Conservation (phyloP, 352 stramenopile genomes). For the Phytophthora vignae region DNA sequence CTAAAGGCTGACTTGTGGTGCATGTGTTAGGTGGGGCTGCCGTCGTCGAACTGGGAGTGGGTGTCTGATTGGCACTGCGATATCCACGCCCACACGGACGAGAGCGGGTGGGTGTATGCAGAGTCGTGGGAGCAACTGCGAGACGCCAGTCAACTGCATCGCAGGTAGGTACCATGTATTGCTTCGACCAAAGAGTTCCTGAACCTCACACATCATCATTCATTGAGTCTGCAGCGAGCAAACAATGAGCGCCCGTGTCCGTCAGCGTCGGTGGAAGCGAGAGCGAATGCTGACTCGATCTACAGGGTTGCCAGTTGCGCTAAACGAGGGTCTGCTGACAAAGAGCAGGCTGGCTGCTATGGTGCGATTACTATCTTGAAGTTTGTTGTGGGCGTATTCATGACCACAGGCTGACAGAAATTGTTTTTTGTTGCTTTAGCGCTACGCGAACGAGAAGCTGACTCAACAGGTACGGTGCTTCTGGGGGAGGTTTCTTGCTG, state of each 20-base stretch:
- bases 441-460: slow-evolving; percentile 64
- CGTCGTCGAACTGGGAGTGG: slow-evolving; percentile 65
- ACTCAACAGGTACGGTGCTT: slow-evolving; percentile 57
- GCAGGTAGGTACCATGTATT: slow-evolving; percentile 16
- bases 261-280: slow-evolving; percentile 64
- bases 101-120: slow-evolving; percentile 67
- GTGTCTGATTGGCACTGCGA: slow-evolving; percentile 58
- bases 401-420: background rate
- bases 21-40: slow-evolving; percentile 49
- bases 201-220: background rate
- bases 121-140: slow-evolving; percentile 41
- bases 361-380: slow-evolving; percentile 30
- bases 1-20: background rate
- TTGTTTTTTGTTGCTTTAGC: slow-evolving; percentile 39
- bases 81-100: slow-evolving; percentile 56
- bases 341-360: slow-evolving; percentile 45
- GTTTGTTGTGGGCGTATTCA: too few relatives aligned
- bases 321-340: slow-evolving; percentile 41
- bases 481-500: background rate
- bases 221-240: slow-evolving; percentile 40
- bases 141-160: slow-evolving; percentile 32
- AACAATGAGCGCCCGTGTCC: slow-evolving; percentile 43
- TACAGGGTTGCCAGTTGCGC: slow-evolving; percentile 33
- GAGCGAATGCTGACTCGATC: slow-evolving; percentile 59
- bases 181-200: background rate